These are phyloP conservation scores for Heritiera fomes DNA, from an alignment of 345 rosid species.

Conservation along the genomic window DNA sequence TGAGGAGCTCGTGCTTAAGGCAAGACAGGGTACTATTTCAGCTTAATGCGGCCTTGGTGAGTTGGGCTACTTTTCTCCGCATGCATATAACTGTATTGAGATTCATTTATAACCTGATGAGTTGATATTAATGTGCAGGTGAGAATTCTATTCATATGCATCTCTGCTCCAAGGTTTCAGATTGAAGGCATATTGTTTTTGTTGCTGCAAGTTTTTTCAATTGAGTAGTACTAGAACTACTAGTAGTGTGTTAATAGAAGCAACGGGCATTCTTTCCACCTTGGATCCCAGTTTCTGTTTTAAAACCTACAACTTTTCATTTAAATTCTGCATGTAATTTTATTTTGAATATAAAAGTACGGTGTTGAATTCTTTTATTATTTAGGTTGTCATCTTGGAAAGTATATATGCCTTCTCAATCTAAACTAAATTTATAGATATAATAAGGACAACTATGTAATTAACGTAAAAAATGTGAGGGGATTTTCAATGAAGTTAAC, in stretches of 20 bases:
- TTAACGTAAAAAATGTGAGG: no score
- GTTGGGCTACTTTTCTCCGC: conserved; percentile 22
- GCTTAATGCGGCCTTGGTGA: conserved; percentile 36
- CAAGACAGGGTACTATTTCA: conserved; percentile 49
- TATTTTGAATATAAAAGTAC: no score
- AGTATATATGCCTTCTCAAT: neutral
- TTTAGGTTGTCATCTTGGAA: neutral
- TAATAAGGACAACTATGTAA: no score
- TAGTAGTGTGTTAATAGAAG: neutral
- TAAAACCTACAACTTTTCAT: neutral
- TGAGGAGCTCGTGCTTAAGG: conserved; percentile 87
- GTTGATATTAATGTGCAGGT: conserved; percentile 3
- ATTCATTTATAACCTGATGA: neutral
- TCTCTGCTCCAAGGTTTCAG: neutral
- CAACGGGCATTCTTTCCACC: neutral
- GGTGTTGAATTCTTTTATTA: neutral
- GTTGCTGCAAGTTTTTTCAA: neutral
- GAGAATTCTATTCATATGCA: neutral
- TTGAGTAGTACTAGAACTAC: no score
- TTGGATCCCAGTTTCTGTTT: neutral
- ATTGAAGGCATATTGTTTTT: neutral
- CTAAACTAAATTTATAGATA: neutral
- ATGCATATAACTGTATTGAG: no score
- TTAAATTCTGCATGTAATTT: neutral
- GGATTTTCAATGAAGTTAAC: no score